Evolutionary conservation across 768 basidiomycete genomes (phyloP).

Genomic region (Naganishia friedmannii): DNA sequence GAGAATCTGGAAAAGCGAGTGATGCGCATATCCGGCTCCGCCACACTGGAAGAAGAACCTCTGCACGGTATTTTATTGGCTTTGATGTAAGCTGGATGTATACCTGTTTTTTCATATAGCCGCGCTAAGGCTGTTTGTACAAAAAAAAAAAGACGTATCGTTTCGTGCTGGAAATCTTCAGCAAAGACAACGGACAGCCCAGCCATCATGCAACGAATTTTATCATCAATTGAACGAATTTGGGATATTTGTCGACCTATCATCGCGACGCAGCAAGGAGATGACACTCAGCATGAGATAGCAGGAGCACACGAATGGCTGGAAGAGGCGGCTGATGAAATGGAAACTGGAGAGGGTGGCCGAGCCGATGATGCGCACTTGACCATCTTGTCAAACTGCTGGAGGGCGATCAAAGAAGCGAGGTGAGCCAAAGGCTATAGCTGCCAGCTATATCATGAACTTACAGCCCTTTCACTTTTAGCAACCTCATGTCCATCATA

Average conservation of each 20-base stretch:
- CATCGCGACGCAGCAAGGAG: slow-evolving; percentile 1
- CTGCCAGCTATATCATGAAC: not conserved
- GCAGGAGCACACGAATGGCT: slow-evolving; percentile 46
- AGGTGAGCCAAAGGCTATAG: slow-evolving; percentile 34
- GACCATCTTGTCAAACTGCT: slow-evolving; percentile 45
- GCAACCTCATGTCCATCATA: slow-evolving; percentile 34
- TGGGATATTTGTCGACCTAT: slow-evolving; percentile 25
- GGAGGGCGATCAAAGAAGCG: slow-evolving; percentile 50
- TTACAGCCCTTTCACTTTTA: slow-evolving; percentile 17
- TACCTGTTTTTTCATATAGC: not conserved
- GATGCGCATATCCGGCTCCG: slow-evolving; percentile 32
- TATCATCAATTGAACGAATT: slow-evolving; percentile 20
- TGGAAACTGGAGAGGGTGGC: slow-evolving; percentile 31
- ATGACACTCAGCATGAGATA: slow-evolving; percentile 46
- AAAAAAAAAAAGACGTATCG: too few species aligned
- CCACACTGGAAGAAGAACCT: slow-evolving; percentile 39
- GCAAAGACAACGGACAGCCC: not conserved
- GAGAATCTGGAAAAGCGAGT: slow-evolving; percentile 31
- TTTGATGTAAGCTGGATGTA: slow-evolving; percentile 35
- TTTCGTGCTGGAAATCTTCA: slow-evolving; percentile 15
- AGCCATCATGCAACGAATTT: not conserved
- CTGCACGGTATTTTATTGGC: slow-evolving; percentile 46
- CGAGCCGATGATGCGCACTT: slow-evolving; percentile 37
- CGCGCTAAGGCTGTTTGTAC: too few species aligned
- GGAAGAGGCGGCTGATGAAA: slow-evolving; percentile 28